A percentile compares a stretch with the other conserved stretches of the same genome.
phyloP scores from a whole-genome alignment of 306 rosid genomes.

The Rosa persica region DNA sequence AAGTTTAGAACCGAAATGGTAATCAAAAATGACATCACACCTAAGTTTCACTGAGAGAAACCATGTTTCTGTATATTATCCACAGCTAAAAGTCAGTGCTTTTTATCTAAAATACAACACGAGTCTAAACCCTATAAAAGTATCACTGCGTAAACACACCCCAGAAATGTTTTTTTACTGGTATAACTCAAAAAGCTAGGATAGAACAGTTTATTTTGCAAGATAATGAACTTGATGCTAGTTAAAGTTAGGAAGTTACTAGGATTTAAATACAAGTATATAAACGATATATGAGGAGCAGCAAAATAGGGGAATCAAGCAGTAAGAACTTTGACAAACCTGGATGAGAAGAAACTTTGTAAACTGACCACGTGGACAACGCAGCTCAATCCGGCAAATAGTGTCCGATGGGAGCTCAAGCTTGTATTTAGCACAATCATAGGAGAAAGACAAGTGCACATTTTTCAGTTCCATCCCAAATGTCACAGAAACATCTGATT shows the following conservation, averaged over 20 bases:
- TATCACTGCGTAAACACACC: not conserved
- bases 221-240: not conserved
- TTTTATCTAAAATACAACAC: not conserved
- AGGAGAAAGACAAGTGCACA: conserved; percentile 32
- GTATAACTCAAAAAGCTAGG: not conserved
- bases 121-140: not conserved
- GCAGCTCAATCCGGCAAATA: conserved; percentile 46
- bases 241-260: not conserved
- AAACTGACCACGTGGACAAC: conserved; percentile 17
- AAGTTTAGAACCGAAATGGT: not conserved
- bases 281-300: not conserved
- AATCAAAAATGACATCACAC: not conserved
- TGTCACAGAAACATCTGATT: conserved; percentile 34
- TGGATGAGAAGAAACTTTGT: conserved; percentile 46
- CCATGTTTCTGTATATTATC: not conserved
- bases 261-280: not conserved
- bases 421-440: conserved; percentile 36
- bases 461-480: conserved; percentile 39
- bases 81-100: not conserved
- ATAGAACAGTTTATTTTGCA: not conserved
- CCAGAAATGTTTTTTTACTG: not conserved
- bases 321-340: conserved; percentile 28
- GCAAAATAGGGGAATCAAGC: not conserved
- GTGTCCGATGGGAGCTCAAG: conserved; percentile 46
- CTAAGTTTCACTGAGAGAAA: not conserved